Percentiles rank a stretch among this genome's conserved stretches.
Conservation (phyloP, 2,329 filamentous ascomycete species). For the Verticillium isaacii region DNA sequence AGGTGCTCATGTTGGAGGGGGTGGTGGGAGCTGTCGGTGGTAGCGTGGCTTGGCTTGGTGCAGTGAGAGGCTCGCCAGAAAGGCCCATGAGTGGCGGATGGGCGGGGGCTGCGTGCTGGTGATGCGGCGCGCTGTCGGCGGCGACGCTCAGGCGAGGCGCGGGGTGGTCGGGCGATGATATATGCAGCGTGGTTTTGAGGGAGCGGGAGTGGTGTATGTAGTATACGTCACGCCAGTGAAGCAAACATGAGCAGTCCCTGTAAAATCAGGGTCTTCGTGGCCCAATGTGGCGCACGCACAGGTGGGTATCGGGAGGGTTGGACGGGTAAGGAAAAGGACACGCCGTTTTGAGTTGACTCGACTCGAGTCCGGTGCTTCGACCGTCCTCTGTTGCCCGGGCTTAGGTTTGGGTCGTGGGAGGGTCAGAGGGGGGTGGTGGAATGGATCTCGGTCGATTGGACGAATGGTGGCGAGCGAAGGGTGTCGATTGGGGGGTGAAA, state of each 20-base stretch:
- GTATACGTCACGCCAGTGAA: not conserved
- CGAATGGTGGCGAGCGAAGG: not conserved
- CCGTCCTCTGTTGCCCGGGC: not conserved
- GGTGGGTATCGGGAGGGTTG: not conserved
- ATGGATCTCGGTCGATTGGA: not conserved
- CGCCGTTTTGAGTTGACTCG: not conserved
- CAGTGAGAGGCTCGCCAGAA: not conserved
- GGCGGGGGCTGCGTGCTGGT: slow-evolving; percentile 5
- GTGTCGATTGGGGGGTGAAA: not conserved
- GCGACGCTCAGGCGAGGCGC: not conserved
- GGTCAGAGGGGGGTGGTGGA: too few species aligned
- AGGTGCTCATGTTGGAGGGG: slow-evolving; percentile 8
- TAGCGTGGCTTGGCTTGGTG: slow-evolving; percentile 1
- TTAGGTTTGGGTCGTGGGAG: too few species aligned
- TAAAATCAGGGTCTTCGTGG: not conserved
- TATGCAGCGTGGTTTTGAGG: not conserved
- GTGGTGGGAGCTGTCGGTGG: slow-evolving; percentile 3
- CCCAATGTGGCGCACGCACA: not conserved
- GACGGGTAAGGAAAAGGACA: not conserved
- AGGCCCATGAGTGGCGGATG: slow-evolving; percentile 6
- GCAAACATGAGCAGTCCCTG: not conserved
- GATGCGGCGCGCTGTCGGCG: not conserved
- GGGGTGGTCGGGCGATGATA: not conserved
- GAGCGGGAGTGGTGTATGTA: not conserved
- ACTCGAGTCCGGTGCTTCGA: not conserved